phyloP scores from a whole-genome alignment of 768 basidiomycete genomes.

The Terana coerulea region DNA sequence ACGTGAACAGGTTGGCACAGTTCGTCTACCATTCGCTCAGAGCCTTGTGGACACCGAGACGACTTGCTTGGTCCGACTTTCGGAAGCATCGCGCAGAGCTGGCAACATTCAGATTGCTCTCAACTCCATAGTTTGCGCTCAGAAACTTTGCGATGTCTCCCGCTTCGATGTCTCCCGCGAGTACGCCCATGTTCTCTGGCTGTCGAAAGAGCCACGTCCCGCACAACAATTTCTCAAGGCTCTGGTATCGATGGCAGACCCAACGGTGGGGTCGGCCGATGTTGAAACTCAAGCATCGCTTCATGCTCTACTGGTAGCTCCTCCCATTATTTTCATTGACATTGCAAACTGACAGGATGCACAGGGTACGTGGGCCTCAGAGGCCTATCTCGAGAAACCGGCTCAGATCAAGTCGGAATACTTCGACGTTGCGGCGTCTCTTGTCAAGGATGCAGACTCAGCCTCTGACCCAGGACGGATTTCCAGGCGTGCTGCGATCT shows the following conservation, averaged over 20 bases:
- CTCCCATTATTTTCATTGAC: background rate
- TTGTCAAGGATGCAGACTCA: conserved; percentile 18
- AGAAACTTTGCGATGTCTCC: conserved; percentile 46
- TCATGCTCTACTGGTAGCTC: conserved; percentile 6
- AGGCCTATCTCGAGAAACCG: conserved; percentile 81
- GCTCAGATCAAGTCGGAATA: conserved; percentile 63
- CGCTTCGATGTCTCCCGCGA: conserved; percentile 67
- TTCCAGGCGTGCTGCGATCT: conserved; percentile 47
- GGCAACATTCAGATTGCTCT: conserved; percentile 77
- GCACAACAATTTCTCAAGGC: conserved; percentile 72
- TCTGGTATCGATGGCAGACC: conserved; percentile 21
- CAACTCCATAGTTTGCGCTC: conserved; percentile 79
- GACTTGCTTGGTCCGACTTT: conserved; percentile 66
- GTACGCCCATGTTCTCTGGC: conserved; percentile 88
- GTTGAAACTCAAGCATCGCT: conserved; percentile 6
- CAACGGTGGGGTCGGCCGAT: conserved; percentile 13
- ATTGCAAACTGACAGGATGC: background rate
- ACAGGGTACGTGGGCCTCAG: conserved; percentile 88
- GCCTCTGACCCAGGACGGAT: conserved; percentile 3
- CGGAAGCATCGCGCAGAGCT: conserved; percentile 62
- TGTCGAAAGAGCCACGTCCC: conserved; percentile 76
- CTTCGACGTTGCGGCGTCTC: conserved; percentile 59
- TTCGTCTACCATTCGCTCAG: conserved; percentile 50
- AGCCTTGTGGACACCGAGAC: conserved; percentile 60
- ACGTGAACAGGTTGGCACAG: conserved; percentile 70